Base-by-base conservation (phyloP, 345 rosid genomes). In the Luvunga scandens region DNA sequence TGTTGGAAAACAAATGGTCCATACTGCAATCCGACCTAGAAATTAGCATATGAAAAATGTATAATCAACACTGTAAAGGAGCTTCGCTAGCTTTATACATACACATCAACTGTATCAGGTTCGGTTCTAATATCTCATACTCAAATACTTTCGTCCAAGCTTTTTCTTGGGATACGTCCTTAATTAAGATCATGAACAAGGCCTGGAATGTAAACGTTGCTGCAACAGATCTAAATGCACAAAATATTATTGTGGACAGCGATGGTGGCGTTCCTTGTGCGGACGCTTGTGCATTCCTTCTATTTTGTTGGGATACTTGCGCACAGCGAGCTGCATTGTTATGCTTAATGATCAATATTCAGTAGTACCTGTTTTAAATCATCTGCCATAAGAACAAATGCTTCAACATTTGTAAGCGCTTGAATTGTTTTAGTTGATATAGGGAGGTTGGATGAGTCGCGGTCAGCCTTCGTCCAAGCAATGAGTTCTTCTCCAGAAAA, bases 401-500 rank as follows among this genome's bases (percentile, higher is more conserved):
- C 98, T 83, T 93, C 98, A 9, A 95, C 98, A 73, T 92, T 93
- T 53, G 85, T 67, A 28, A 85, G 78, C 4, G 95, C 89, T 53
- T 76, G 86, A 27, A 95, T 95, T 0, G 97, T 93, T 83, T 94
- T 84, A 2, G 98, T 93, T 5, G 98, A 91, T 77, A 85, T 83
- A 12, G 97, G 98, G 24, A 95, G 91, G 81, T 90, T 89, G 0
- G 91, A 81, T 25, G 94, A 88, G 34, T 91, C 84, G 72, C 85
- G 91, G 62, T 93, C 91, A 81, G 88, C 91, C 30, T 91, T 72
- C 0, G 97, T 95, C 98, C 97, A 95, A 0, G 94, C 87, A 42
- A 92, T 83, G 68, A 95, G 92, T 77, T 90, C 93, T 78, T 91
- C 97, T 65, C 99, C 99, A 21, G 92, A 93, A 76, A 89, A 92